Conservation (phyloP, 176 grass and related monocot species). For the Phyllostachys edulis region DNA sequence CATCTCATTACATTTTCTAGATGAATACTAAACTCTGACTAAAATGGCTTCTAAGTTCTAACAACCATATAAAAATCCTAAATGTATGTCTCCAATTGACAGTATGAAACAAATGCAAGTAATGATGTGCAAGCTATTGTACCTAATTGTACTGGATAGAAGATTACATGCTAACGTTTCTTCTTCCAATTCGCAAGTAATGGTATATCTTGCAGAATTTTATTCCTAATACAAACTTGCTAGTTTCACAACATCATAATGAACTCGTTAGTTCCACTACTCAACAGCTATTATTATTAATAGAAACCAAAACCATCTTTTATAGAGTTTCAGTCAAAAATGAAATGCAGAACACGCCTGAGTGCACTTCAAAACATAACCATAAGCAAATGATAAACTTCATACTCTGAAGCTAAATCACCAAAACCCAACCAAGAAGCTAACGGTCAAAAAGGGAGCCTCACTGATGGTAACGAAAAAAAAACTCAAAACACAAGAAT, state of each 20-base stretch:
- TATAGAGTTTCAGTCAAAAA: neutral
- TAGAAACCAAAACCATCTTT: neutral
- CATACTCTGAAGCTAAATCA: neutral
- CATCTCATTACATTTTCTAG: neutral
- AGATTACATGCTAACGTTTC: neutral
- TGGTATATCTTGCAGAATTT: neutral
- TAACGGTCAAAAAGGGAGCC: neutral
- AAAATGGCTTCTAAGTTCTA: neutral
- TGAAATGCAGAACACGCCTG: neutral
- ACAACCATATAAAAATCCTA: neutral
- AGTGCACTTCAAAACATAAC: neutral
- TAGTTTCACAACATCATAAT: neutral
- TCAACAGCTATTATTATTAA: neutral
- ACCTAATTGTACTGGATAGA: neutral
- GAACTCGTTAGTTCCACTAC: neutral
- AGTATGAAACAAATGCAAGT: neutral
- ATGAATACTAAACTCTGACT: neutral
- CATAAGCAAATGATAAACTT: neutral
- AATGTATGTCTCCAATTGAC: neutral
- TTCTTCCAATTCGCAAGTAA: constrained; percentile 2
- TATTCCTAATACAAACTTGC: neutral
- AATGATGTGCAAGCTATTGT: neutral
- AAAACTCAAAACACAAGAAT: neutral
- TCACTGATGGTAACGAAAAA: neutral
- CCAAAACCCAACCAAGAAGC: neutral